phyloP scores from a whole-genome alignment of 768 basidiomycete genomes.

The Chalciporus chontae region DNA sequence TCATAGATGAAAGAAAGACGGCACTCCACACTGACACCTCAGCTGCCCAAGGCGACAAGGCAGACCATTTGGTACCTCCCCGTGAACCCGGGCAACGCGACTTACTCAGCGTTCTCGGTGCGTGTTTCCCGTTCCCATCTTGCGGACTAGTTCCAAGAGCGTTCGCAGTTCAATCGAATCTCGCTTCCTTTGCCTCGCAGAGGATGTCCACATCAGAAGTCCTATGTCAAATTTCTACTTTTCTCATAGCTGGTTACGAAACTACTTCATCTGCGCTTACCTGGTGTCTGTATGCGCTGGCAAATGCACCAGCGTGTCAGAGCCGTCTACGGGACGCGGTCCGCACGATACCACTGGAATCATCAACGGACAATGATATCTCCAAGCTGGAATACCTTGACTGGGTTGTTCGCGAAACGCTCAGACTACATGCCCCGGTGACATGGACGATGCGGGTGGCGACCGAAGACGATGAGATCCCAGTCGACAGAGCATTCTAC shows the following conservation, averaged over 20 bases:
- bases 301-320: constrained; percentile 45
- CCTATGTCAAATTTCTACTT: constrained; percentile 60
- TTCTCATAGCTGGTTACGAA: constrained; percentile 65
- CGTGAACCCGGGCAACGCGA: constrained; percentile 39
- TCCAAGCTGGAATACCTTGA: constrained; percentile 54
- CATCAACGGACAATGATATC: constrained; percentile 27
- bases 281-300: constrained; percentile 61
- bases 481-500: constrained; percentile 37
- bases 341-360: constrained; percentile 23
- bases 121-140: constrained; percentile 18
- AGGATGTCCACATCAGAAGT: constrained; percentile 57
- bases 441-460: constrained; percentile 58
- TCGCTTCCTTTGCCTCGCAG: constrained; percentile 39
- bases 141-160: background rate
- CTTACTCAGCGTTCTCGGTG: constrained; percentile 54
- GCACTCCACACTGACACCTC: constrained; percentile 31
- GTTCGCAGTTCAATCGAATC: constrained; percentile 55
- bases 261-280: constrained; percentile 55
- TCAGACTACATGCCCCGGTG: constrained; percentile 55
- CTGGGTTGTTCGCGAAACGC: constrained; percentile 54
- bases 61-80: constrained; percentile 6
- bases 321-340: constrained; percentile 44
- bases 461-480: constrained; percentile 46
- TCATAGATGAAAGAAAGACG: constrained; percentile 49
- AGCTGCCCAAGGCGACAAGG: constrained; percentile 14